Evolutionary conservation across 352 stramenopile genomes (phyloP).

Genomic region (Phytophthora sp.): DNA sequence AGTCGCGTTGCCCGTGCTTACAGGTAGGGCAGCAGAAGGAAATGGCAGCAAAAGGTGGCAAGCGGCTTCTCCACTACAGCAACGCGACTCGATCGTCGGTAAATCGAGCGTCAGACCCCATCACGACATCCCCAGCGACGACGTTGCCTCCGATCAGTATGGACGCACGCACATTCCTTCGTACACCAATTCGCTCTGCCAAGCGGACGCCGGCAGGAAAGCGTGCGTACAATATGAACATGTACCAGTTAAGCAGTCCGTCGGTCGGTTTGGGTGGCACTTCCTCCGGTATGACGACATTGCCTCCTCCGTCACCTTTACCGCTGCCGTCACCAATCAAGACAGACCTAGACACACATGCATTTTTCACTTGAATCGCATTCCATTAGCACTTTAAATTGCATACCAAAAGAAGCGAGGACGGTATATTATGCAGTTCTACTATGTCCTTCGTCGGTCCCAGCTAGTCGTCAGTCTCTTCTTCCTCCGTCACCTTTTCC

Average conservation of each 20-base stretch:
- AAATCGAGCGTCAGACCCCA: slow-evolving; percentile 20
- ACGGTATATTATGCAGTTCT: slow-evolving; percentile 22
- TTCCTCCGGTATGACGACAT: slow-evolving; percentile 23
- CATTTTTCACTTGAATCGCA: slow-evolving; percentile 80
- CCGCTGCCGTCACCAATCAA: slow-evolving; percentile 84
- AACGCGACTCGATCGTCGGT: slow-evolving; percentile 26
- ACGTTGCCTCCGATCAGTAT: slow-evolving; percentile 41
- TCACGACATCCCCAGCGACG: slow-evolving; percentile 27
- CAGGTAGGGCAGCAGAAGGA: slow-evolving; percentile 77
- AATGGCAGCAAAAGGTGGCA: slow-evolving; percentile 60
- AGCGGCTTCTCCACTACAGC: slow-evolving; percentile 40
- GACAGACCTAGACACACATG: slow-evolving; percentile 83
- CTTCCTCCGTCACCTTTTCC: slow-evolving; percentile 57
- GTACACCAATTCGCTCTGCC: slow-evolving; percentile 31
- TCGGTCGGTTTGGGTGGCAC: slow-evolving; percentile 17
- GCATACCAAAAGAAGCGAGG: slow-evolving; percentile 30
- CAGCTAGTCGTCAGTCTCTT: slow-evolving; percentile 44
- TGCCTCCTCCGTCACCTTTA: slow-evolving; percentile 51
- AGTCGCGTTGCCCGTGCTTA: too few species aligned
- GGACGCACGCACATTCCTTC: slow-evolving; percentile 38
- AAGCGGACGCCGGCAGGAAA: slow-evolving; percentile 36
- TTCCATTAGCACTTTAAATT: too few species aligned
- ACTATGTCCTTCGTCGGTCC: too few species aligned
- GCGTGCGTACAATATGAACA: slow-evolving; percentile 31
- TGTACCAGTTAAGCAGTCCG: slow-evolving; percentile 30